Evolutionary conservation across 2,329 filamentous ascomycete species (phyloP).

Genomic region (Capronia epimyces): DNA sequence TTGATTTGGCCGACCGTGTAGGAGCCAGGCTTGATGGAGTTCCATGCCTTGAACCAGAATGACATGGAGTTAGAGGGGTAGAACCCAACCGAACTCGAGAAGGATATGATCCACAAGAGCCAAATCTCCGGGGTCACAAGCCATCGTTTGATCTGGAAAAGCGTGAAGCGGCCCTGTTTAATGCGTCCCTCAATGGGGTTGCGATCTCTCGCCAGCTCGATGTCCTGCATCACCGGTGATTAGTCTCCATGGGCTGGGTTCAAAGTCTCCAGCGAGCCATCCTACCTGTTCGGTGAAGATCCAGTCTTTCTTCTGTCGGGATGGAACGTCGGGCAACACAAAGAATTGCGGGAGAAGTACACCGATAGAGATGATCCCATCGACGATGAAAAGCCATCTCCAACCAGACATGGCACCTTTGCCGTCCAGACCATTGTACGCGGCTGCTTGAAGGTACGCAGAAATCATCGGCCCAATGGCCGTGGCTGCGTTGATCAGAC

Average conservation of each 20-base stretch:
- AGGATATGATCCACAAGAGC: not conserved
- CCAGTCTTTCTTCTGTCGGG: not conserved
- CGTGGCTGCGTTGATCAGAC: not conserved
- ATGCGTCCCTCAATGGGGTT: conserved; percentile 1
- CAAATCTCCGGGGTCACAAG: conserved; percentile 3
- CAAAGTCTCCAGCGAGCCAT: too few relatives aligned
- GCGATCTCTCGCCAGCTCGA: conserved; percentile 1
- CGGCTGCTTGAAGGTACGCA: conserved; percentile 52
- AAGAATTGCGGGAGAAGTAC: conserved; percentile 1
- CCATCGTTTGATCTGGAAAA: not conserved
- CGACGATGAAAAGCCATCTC: conserved; percentile 38
- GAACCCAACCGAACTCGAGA: not conserved
- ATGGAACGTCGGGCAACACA: conserved; percentile 1
- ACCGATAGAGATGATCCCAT: conserved; percentile 32
- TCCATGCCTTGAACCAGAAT: conserved; percentile 5
- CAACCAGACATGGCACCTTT: conserved; percentile 43
- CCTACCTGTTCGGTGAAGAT: not conserved
- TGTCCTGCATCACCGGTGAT: not conserved
- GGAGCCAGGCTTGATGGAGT: not conserved
- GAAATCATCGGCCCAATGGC: conserved; percentile 44
- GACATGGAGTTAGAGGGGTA: not conserved
- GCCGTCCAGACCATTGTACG: conserved; percentile 50
- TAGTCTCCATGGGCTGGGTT: not conserved
- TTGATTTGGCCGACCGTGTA: conserved; percentile 5
- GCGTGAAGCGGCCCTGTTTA: not conserved